Evolutionary conservation across 2,329 filamentous ascomycete species (phyloP).

Genomic region (Fusarium tuaranense): DNA sequence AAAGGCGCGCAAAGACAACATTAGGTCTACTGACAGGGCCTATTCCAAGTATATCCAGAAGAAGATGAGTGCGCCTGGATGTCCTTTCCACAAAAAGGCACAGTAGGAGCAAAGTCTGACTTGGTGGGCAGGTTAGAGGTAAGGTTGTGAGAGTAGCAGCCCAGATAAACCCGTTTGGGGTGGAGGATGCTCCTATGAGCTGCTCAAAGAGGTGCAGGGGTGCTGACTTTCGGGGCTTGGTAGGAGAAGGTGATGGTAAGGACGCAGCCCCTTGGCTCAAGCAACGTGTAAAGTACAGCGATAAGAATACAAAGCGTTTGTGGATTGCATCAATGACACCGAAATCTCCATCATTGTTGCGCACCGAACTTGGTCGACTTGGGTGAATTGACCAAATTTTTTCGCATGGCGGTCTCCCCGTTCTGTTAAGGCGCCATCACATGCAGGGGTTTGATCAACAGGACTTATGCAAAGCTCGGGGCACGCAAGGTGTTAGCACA

Average conservation of each 20-base stretch:
- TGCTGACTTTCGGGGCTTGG: background rate
- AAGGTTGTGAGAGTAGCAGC: too few relatives aligned
- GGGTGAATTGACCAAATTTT: background rate
- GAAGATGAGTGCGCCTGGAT: background rate
- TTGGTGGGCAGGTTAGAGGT: background rate
- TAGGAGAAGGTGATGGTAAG: background rate
- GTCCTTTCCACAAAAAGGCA: slow-evolving; percentile 3
- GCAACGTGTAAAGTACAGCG: background rate
- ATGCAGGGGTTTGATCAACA: background rate
- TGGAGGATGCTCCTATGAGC: too few relatives aligned
- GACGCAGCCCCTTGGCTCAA: background rate
- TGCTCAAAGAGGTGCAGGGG: background rate
- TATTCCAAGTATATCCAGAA: slow-evolving; percentile 2
- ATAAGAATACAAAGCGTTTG: background rate
- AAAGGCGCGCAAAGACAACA: background rate
- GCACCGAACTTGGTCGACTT: background rate
- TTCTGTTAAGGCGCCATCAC: background rate
- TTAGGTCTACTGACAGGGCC: background rate
- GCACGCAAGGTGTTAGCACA: background rate
- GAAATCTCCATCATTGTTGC: background rate
- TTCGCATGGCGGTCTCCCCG: background rate
- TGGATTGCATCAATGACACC: background rate
- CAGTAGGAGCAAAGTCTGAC: background rate
- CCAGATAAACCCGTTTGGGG: too few relatives aligned
- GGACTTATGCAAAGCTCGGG: background rate